Conservation (phyloP, 768 basidiomycete genomes). For the Termitomyces bulborhizus region DNA sequence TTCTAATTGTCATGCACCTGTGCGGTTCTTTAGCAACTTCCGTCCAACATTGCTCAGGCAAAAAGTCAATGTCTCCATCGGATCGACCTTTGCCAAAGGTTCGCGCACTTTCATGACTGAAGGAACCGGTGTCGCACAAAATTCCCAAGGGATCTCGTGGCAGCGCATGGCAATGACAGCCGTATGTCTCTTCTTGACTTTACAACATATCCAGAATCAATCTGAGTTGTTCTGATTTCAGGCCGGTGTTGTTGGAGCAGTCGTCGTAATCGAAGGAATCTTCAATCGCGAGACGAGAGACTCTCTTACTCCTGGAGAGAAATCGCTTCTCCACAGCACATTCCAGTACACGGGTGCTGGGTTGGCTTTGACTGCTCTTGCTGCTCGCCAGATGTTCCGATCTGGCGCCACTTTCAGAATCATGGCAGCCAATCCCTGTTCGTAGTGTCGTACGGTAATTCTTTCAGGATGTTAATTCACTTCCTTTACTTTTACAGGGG, state of each 20-base stretch:
- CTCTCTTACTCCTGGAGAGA: constrained; percentile 53
- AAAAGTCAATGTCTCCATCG: constrained; percentile 14
- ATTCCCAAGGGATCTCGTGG: constrained; percentile 28
- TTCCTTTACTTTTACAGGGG: constrained; percentile 38
- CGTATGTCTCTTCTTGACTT: constrained; percentile 26
- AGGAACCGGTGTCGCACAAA: constrained; percentile 22
- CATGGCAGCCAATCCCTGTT: constrained; percentile 83
- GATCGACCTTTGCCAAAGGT: constrained; percentile 18
- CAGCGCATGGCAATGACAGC: constrained; percentile 40
- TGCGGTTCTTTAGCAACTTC: constrained; percentile 19
- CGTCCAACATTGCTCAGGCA: constrained; percentile 25
- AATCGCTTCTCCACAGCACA: constrained; percentile 63
- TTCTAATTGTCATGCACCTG: neutral
- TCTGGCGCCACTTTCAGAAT: constrained; percentile 63
- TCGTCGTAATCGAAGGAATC: constrained; percentile 55
- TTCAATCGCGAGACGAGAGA: constrained; percentile 80
- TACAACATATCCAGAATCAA: neutral
- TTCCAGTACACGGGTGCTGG: constrained; percentile 85
- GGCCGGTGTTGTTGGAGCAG: constrained; percentile 69
- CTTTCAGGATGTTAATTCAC: neutral
- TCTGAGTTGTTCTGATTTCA: constrained; percentile 18
- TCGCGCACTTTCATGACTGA: constrained; percentile 50
- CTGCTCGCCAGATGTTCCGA: constrained; percentile 74
- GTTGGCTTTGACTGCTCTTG: constrained; percentile 66
- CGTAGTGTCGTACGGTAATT: constrained; percentile 16